Evolutionary conservation across 805 yeast species (phyloP).

Genomic region (Isabelozyma pseudorhagii): DNA sequence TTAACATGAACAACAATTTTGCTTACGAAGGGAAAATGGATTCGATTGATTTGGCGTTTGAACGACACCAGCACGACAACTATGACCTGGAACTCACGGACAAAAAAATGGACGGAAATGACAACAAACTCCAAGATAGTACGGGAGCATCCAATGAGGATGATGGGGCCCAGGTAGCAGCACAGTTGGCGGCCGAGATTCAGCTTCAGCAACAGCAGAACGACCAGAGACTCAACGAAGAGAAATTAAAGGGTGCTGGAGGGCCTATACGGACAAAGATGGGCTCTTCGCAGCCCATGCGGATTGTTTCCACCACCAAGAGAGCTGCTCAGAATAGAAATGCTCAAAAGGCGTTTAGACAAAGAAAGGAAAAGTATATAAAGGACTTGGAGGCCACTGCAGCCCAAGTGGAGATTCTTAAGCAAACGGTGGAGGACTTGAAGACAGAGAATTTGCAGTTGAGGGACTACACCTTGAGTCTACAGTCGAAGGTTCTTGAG

Average conservation of each 20-base stretch:
- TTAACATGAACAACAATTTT: conserved; percentile 19
- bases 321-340: conserved; percentile 90
- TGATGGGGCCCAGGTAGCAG: neutral
- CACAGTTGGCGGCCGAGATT: conserved; percentile 2
- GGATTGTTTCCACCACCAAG: conserved; percentile 61
- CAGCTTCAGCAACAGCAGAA: conserved; percentile 11
- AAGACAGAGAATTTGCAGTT: conserved; percentile 68
- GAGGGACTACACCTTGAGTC: conserved; percentile 66
- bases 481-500: conserved; percentile 66
- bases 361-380: conserved; percentile 76
- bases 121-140: neutral
- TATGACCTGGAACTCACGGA: conserved; percentile 3
- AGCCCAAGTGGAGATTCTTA: conserved; percentile 56
- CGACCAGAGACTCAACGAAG: neutral
- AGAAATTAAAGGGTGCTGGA: neutral
- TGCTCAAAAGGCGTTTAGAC: conserved; percentile 90
- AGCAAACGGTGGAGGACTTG: conserved; percentile 63
- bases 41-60: conserved; percentile 30
- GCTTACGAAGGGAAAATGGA: conserved; percentile 22
- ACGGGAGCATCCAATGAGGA: neutral
- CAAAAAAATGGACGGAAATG: neutral
- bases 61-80: conserved; percentile 20
- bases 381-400: conserved; percentile 76
- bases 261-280: neutral
- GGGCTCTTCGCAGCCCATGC: conserved; percentile 4